Base-by-base conservation (phyloP, 2,329 filamentous ascomycete species). In the Pezicula rhizophila region DNA sequence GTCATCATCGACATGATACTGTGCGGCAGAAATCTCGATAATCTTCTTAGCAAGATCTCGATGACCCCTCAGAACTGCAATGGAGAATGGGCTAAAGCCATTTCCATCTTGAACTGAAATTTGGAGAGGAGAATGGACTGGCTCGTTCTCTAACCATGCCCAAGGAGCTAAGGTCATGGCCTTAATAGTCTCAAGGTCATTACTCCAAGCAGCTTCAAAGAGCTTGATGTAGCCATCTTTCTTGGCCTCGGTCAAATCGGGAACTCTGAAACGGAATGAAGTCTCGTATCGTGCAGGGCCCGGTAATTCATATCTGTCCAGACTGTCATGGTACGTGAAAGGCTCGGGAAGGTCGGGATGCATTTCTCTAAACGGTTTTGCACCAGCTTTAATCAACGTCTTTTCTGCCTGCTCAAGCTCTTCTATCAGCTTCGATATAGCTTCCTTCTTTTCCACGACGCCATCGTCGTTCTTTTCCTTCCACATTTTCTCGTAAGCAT, bases 171-270 rank as follows among this genome's bases (percentile, higher is more conserved):
- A 67, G 1, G 84, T 86, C 34, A 87, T 69, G 12, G 68, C 64
- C 60, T 86, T 87, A 64, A 92, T 79, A 3, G 70, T 79, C 1
- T 79, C 71, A 1, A 85, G 55, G 56, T 93, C 79, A n/a, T 84
- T 85, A 4, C 59, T 58, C 86, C 86, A 93, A 4, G 80, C 80
- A 33, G 87, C 87, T 60, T 92, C 81, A 62, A 87, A 87, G 70
- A 92, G 65, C 53, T 78, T 68, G 5, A 85, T 53, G 53, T 90
- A 92, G 0, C 76, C 82, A 31, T 72, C 68, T 23, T 71, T 73
- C 44, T 74, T 76, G 35, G 68, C 69, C 2, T 78, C 75, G 0
- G 76, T 85, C 10, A 77, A 53, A 68, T 78, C 55, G 10, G 62
- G 58, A 5, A 57, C 41, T 25, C 23, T 15, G 45, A 64, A 60